Conservation (phyloP, 1,284 basidiomycete species). For the Acaromyces ingoldii region DNA sequence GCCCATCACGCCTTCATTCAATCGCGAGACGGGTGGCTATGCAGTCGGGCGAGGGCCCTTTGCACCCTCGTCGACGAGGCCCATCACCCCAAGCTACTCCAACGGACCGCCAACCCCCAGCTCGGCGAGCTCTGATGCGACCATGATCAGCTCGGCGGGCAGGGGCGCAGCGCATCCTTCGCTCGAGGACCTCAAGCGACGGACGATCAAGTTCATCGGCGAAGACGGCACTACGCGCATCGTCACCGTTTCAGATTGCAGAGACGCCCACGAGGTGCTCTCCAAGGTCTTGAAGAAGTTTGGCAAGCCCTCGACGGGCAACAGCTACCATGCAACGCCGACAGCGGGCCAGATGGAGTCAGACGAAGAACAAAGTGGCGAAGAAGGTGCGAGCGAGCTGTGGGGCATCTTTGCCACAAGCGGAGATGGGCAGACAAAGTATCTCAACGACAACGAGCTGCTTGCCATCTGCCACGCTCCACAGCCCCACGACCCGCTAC, state of each 20-base stretch:
- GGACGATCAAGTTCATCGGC: conserved; percentile 49
- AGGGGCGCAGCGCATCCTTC: conserved; percentile 17
- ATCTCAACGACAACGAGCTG: conserved; percentile 59
- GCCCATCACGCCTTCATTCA: conserved; percentile 13
- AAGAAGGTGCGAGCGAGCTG: conserved; percentile 22
- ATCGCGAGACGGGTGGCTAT: conserved; percentile 9
- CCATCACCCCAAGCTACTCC: neutral
- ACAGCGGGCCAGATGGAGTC: conserved; percentile 27
- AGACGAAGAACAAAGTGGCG: conserved; percentile 11
- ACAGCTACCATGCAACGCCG: conserved; percentile 37
- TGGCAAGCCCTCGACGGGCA: conserved; percentile 28
- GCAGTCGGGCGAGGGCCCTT: conserved; percentile 40
- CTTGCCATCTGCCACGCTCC: conserved; percentile 78
- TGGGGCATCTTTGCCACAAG: conserved; percentile 45
- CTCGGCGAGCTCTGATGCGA: neutral
- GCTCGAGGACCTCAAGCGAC: conserved; percentile 38
- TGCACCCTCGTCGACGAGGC: conserved; percentile 4
- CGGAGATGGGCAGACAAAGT: conserved; percentile 39
- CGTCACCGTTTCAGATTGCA: conserved; percentile 44
- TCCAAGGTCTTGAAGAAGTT: conserved; percentile 48
- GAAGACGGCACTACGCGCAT: conserved; percentile 43
- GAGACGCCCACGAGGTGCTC: conserved; percentile 44
- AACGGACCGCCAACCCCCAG: neutral
- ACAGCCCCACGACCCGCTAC: conserved; percentile 67
- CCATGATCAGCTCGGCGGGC: conserved; percentile 8